Percentiles rank a stretch among this genome's conserved stretches.
Conservation (phyloP, 2,329 filamentous ascomycete species). For the Epichloe sp. region DNA sequence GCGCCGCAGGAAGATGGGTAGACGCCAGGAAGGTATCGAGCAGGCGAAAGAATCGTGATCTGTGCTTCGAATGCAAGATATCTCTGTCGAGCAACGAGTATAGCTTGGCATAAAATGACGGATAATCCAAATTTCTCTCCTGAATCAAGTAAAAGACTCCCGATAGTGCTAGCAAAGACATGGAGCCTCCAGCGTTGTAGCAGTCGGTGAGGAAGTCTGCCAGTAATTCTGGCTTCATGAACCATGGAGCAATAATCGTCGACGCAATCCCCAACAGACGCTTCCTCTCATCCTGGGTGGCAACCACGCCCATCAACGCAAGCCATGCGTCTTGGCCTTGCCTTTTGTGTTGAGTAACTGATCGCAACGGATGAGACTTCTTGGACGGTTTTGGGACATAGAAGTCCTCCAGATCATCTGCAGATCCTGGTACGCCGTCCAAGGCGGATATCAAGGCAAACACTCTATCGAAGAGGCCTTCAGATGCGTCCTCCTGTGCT, state of each 20-base stretch:
- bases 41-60: conserved; percentile 84
- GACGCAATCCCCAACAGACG: conserved; percentile 62
- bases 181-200: conserved; percentile 76
- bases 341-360: conserved; percentile 58
- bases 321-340: conserved; percentile 82
- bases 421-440: conserved; percentile 55
- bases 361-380: conserved; percentile 52
- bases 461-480: conserved; percentile 37
- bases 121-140: conserved; percentile 90
- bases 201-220: conserved; percentile 96
- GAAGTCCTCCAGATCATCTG: conserved; percentile 54
- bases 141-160: conserved; percentile 93
- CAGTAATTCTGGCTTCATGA: conserved; percentile 72
- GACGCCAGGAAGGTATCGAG: conserved; percentile 83
- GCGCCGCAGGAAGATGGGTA: conserved; percentile 77
- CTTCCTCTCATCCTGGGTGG: conserved; percentile 66
- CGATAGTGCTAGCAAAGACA: conserved; percentile 75
- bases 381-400: conserved; percentile 53
- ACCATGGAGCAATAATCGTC: conserved; percentile 75
- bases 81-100: conserved; percentile 83
- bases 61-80: conserved; percentile 85
- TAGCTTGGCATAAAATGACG: conserved; percentile 82
- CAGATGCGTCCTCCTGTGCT: conserved; percentile 7
- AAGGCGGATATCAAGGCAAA: conserved; percentile 53
- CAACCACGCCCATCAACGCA: conserved; percentile 53